Base-by-base conservation (phyloP, 768 basidiomycete genomes). In the Mycena maculata region DNA sequence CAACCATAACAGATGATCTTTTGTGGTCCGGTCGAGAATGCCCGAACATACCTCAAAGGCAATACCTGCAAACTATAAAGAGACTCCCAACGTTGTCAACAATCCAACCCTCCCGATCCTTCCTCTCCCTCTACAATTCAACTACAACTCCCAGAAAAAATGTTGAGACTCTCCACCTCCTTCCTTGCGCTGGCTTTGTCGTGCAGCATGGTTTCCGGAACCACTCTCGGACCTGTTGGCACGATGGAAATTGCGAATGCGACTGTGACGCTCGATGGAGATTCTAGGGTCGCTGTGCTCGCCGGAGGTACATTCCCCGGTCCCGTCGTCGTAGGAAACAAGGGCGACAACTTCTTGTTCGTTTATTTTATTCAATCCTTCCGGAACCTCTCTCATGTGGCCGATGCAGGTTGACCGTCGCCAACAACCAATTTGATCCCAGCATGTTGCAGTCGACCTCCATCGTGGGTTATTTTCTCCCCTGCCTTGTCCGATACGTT, bases 311-410 rank as follows among this genome's bases (percentile, higher is more conserved):
- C 52, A 6, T 71, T 76, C 39, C 78, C 81, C 50, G 83, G 81
- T 2, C 68, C 81, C 0, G 65, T 80, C 23, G 73, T 83, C 36
- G 70, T 67, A n/a, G 80, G 78, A 3, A 77, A 77, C 50, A 83
- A 81, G 73, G 83, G 83, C 20, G 74, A 79, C 48, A 75, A 69
- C 27, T 79, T 86, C 68, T 70, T 44, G 56, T 57, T 16, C 41
- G 56, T 44, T 10, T n/a, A 11, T 31, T 30, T 57, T 25, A 7
- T 36, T 36, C 33, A 13, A 36, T 36, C 33, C 13, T 6, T 36
- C 33, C 13, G 33, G 33, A 36, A 36, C 33, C 33, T 36, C 8
- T 6, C 13, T 36, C 33, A 36, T 36, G 33, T 36, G 13, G 8
- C 33, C 33, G 6, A 6, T 13, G 6, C 33, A 36, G 33, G 33